Conservation (phyloP, 2,329 filamentous ascomycete genomes). For the Plenodomus tracheiphilus region DNA sequence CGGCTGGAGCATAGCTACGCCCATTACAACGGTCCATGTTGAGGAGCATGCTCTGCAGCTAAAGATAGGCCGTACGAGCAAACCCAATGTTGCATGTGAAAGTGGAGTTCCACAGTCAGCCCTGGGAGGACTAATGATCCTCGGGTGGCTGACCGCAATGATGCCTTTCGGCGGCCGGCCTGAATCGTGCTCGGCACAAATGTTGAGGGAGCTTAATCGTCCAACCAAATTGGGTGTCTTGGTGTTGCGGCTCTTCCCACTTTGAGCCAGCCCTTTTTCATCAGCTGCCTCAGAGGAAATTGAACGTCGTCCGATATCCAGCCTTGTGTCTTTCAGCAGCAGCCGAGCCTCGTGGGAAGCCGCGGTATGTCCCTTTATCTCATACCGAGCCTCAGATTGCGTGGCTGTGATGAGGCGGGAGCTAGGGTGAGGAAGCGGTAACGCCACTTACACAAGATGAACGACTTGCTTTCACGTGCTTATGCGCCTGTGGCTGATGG, state of each 20-base stretch:
- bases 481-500: constrained; percentile 15
- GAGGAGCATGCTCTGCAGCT: constrained; percentile 11
- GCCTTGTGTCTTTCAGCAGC: constrained; percentile 8
- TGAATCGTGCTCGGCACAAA: constrained; percentile 10
- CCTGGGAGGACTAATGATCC: constrained; percentile 1
- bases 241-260: constrained; percentile 14
- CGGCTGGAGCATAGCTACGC: not conserved
- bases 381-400: constrained; percentile 10
- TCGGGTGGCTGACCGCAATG: not conserved
- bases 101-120: constrained; percentile 12
- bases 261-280: not conserved
- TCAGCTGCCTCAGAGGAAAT: not conserved
- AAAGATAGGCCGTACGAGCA: constrained; percentile 1
- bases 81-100: constrained; percentile 19
- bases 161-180: constrained; percentile 1
- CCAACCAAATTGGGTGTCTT: constrained; percentile 1
- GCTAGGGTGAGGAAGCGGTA: constrained; percentile 8
- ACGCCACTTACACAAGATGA: constrained; percentile 12
- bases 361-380: constrained; percentile 9
- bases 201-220: constrained; percentile 12
- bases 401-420: constrained; percentile 1
- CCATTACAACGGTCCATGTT: constrained; percentile 8
- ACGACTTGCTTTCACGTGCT: constrained; percentile 16
- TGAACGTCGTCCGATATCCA: not conserved
- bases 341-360: constrained; percentile 10